Percentiles rank a stretch among this genome's conserved stretches.
phyloP scores from a whole-genome alignment of 768 basidiomycete species.

The Sarcomyxa edulis region DNA sequence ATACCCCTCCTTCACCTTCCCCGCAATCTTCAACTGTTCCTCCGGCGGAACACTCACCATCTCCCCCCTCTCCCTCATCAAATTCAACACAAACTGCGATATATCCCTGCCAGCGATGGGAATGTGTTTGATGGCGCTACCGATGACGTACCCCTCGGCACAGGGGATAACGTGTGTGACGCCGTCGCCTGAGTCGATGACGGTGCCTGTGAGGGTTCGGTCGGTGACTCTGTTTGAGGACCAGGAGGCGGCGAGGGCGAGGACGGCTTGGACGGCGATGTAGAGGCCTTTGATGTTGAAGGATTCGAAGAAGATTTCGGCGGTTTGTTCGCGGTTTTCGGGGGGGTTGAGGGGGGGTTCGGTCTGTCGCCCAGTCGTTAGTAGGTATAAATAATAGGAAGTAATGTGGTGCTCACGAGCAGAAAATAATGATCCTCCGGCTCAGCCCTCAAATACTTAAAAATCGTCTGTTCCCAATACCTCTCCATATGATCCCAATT shows the following conservation, averaged over 20 bases:
- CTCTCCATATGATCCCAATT: conserved; percentile 99
- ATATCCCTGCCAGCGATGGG: conserved; percentile 98
- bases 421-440: conserved; percentile 99
- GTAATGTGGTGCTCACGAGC: conserved; percentile 53
- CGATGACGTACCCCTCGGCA: conserved; percentile 98
- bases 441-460: conserved; percentile 97
- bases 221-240: conserved; percentile 84
- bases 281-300: conserved; percentile 99
- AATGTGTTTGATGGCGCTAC: conserved; percentile 97
- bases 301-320: conserved; percentile 99
- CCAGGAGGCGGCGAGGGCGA: conserved; percentile 98
- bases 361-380: conserved; percentile 49
- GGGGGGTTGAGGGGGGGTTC: conserved; percentile 98
- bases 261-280: conserved; percentile 97
- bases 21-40: conserved; percentile 87
- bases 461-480: conserved; percentile 99
- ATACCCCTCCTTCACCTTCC: conserved; percentile 96
- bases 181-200: conserved; percentile 98
- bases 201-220: conserved; percentile 92
- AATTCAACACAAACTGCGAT: conserved; percentile 91
- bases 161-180: conserved; percentile 97
- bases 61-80: conserved; percentile 94
- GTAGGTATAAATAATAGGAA: not conserved
- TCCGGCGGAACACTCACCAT: conserved; percentile 88
- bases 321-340: conserved; percentile 98